These are phyloP conservation scores for Taiozyma sp. DNA, from an alignment of 1,139 yeast species.

Conservation along the genomic window DNA sequence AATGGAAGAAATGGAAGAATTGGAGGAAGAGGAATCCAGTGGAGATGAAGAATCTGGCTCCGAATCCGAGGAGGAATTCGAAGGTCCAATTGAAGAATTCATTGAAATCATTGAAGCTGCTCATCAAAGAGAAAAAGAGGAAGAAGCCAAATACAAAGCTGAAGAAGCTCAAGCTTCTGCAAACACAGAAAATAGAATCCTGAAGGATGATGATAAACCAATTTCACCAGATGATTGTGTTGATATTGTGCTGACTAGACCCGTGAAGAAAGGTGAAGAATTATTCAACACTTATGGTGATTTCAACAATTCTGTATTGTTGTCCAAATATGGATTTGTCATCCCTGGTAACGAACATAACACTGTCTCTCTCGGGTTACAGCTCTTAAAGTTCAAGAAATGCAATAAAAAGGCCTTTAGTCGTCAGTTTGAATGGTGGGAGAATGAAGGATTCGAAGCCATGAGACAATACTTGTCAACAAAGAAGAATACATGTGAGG, in stretches of 20 bases:
- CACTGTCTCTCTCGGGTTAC: constrained; percentile 52
- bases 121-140: constrained; percentile 8
- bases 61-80: constrained; percentile 23
- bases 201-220: constrained; percentile 17
- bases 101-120: constrained; percentile 15
- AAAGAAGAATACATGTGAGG: constrained; percentile 18
- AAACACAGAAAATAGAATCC: constrained; percentile 24
- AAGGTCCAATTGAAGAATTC: constrained; percentile 25
- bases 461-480: constrained; percentile 24
- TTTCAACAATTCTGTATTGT: constrained; percentile 68
- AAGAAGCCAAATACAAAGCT: constrained; percentile 5
- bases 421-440: constrained; percentile 60
- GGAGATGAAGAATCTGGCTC: constrained; percentile 19
- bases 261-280: constrained; percentile 36
- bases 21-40: constrained; percentile 14
- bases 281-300: constrained; percentile 81
- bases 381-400: constrained; percentile 40
- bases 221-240: constrained; percentile 43
- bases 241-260: constrained; percentile 38
- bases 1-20: constrained; percentile 8
- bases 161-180: constrained; percentile 31
- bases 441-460: constrained; percentile 41
- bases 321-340: constrained; percentile 60
- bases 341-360: constrained; percentile 48
- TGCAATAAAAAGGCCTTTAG: constrained; percentile 31